A percentile compares a stretch with the other conserved stretches of the same genome.
Conservation (phyloP, 768 basidiomycete genomes). For the Collybia sordida region DNA sequence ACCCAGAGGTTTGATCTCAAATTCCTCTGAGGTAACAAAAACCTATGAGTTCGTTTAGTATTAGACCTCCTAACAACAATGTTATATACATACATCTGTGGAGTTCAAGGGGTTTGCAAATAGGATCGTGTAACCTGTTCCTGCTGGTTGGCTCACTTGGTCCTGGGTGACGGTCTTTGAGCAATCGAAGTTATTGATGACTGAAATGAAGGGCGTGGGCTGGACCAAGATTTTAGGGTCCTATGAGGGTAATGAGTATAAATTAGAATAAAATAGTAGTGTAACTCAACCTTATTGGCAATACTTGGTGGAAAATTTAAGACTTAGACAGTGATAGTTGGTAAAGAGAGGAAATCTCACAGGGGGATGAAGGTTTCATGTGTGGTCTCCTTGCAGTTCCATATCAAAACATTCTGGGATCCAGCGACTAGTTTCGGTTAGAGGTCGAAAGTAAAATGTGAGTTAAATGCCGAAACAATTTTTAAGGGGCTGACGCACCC, state of each 20-base stretch:
- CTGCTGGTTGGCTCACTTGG: too few relatives aligned
- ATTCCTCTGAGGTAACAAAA: conserved; percentile 52
- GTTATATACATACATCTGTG: too few relatives aligned
- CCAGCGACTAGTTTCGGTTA: conserved; percentile 43
- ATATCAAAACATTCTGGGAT: conserved; percentile 56
- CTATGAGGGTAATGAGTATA: background rate
- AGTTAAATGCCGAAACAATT: background rate
- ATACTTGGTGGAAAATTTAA: conserved; percentile 28
- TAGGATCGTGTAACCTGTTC: too few relatives aligned
- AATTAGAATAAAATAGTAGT: background rate
- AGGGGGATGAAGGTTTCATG: conserved; percentile 47
- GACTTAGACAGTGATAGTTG: conserved; percentile 4
- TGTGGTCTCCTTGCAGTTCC: conserved; percentile 48
- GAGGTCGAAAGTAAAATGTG: background rate
- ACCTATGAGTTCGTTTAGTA: conserved; percentile 34
- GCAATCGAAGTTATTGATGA: conserved; percentile 42
- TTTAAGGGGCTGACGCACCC: conserved; percentile 42
- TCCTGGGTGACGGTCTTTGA: too few relatives aligned
- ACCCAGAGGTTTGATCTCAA: conserved; percentile 41
- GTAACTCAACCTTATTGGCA: conserved; percentile 31
- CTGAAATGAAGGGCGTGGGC: conserved; percentile 47
- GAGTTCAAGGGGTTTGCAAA: too few relatives aligned
- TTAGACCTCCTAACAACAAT: too few relatives aligned
- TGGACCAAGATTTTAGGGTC: conserved; percentile 20
- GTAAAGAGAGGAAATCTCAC: conserved; percentile 32